Conservation (phyloP, 106 monocot species). For the Vanilla planifolia region DNA sequence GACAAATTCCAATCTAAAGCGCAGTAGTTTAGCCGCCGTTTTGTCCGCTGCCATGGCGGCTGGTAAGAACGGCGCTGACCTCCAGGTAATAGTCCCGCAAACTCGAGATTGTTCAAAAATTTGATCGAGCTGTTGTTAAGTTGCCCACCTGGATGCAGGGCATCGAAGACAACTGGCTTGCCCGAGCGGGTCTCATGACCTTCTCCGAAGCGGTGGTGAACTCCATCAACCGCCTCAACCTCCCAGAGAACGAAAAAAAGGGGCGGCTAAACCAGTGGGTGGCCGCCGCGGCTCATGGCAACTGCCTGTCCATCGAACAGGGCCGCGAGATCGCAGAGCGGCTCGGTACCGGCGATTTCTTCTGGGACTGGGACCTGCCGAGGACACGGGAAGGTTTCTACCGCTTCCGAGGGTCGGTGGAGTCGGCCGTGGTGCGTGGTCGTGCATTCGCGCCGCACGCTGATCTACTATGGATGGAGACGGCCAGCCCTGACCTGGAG, state of each 20-base stretch:
- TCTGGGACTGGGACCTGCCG: constrained; percentile 97
- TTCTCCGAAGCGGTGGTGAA: constrained; percentile 58
- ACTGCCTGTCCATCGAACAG: constrained; percentile 55
- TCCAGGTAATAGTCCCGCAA: too few relatives aligned
- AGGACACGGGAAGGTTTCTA: constrained; percentile 91
- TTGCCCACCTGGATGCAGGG: too few relatives aligned
- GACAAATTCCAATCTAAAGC: constrained; percentile 49
- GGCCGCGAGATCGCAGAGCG: constrained; percentile 37
- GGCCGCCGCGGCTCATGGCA: constrained; percentile 19
- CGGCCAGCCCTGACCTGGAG: constrained; percentile 63
- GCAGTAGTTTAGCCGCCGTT: constrained; percentile 30
- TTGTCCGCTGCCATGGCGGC: constrained; percentile 52
- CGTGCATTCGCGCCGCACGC: constrained; percentile 64
- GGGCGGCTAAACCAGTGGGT: constrained; percentile 48
- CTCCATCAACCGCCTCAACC: constrained; percentile 35
- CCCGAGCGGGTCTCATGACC: constrained; percentile 57
- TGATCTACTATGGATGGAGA: constrained; percentile 92
- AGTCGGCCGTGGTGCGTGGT: constrained; percentile 65
- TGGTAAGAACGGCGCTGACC: constrained; percentile 47
- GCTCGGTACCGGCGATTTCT: constrained; percentile 49
- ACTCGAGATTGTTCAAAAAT: too few relatives aligned
- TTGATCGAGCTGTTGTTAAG: too few relatives aligned
- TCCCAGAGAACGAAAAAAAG: constrained; percentile 34
- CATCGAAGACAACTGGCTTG: constrained; percentile 60
- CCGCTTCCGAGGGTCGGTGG: constrained; percentile 69